Base-by-base conservation (phyloP, 1,284 basidiomycete genomes). In the Gomphus sp. region DNA sequence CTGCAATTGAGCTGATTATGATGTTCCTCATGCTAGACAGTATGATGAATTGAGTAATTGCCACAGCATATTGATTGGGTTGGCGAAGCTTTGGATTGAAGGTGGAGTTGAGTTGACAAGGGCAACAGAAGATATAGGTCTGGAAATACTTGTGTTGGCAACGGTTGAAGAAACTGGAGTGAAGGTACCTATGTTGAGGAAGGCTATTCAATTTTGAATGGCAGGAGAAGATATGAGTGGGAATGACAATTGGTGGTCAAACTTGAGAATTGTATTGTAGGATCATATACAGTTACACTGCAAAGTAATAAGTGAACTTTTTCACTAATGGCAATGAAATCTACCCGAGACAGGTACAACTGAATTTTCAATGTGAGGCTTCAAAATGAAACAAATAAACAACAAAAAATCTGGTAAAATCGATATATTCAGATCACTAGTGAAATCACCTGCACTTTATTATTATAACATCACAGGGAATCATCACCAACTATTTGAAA, bases 1-100 rank as follows among this genome's bases (percentile, higher is more conserved):
- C 57, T 16, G 53, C 39, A 33, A 58, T 43, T 14, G 22, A 34
- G n/a, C 57, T 50, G 25, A 58, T 44, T 31, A 58, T 36, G 11
- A 37, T 28, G 43, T 22, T 34, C 10, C 43, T 58, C 57, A 58
- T 58, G 57, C 36, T 39, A 7, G 36, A 37, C 28, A 37, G 28
- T 28, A 50, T 58, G 14, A 22, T 34, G 47, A 58, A 58, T 39
- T 33, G 5, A n/a, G 56, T 6, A 14, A 28, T 57, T 41, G 47
- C 1, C 34, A 51, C 56, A 33, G 28, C 28, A 16, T n/a, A n/a
- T n/a, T n/a, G 48, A 34, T 16, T 44, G 14, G 43, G 48, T 11
- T 10, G 48, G 5, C 25, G 12, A 7, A 12, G 28, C 9, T 11
- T 10, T 1, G n/a, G n/a, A n/a, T n/a, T 10, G 56, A 51, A 48